Evolutionary conservation across 2,329 filamentous ascomycete genomes (phyloP).

Genomic region (Pseudogymnoascus sp.): DNA sequence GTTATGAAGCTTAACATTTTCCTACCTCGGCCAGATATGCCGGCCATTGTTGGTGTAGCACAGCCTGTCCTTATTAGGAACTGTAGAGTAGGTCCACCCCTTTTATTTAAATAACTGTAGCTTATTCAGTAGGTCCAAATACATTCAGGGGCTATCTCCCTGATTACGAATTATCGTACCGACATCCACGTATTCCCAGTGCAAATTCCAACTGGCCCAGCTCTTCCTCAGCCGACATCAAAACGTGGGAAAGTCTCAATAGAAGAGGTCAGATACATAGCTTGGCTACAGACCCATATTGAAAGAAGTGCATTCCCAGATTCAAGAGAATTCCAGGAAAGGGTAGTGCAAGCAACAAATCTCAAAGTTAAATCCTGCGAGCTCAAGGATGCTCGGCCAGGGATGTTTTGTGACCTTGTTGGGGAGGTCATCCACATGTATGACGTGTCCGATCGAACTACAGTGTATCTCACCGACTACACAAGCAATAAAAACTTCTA

Average conservation of each 20-base stretch:
- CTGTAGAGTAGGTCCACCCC: slow-evolving; percentile 40
- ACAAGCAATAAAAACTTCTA: slow-evolving; percentile 61
- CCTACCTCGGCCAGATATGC: slow-evolving; percentile 40
- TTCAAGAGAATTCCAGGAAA: slow-evolving; percentile 34
- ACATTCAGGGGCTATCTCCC: slow-evolving; percentile 28
- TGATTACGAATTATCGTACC: slow-evolving; percentile 37
- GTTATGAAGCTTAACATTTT: slow-evolving; percentile 51
- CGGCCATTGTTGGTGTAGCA: slow-evolving; percentile 35
- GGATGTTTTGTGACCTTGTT: slow-evolving; percentile 57
- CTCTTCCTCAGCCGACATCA: slow-evolving; percentile 15
- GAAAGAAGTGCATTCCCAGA: slow-evolving; percentile 38
- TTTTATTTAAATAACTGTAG: slow-evolving; percentile 11
- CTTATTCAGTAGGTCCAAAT: slow-evolving; percentile 34
- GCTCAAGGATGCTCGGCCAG: slow-evolving; percentile 52
- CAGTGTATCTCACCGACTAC: slow-evolving; percentile 75
- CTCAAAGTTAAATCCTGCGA: slow-evolving; percentile 50
- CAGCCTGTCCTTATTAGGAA: slow-evolving; percentile 58
- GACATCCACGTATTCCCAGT: slow-evolving; percentile 37
- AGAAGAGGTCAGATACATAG: neutral
- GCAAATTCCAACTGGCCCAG: slow-evolving; percentile 29
- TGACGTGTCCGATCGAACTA: slow-evolving; percentile 36
- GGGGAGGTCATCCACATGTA: slow-evolving; percentile 60
- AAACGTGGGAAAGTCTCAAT: neutral
- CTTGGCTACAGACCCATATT: slow-evolving; percentile 22
- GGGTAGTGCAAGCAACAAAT: slow-evolving; percentile 33